phyloP scores from a whole-genome alignment of 495 filamentous ascomycete genomes.

The Xylaria scruposa region DNA sequence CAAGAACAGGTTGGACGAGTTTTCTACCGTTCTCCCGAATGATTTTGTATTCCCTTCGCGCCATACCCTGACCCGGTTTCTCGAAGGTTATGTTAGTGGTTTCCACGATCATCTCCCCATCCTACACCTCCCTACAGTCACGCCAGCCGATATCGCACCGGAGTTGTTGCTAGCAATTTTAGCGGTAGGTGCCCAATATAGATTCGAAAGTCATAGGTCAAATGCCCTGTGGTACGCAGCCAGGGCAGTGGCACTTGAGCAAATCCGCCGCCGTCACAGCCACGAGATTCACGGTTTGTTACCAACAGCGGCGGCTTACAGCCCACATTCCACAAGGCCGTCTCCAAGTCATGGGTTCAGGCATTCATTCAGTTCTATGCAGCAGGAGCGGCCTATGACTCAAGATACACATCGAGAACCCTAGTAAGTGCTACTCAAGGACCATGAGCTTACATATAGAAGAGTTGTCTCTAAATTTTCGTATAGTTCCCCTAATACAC shows the following conservation, averaged over 20 bases:
- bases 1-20: constrained; percentile 68
- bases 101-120: constrained; percentile 75
- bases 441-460: constrained; percentile 4
- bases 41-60: constrained; percentile 70
- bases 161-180: constrained; percentile 69
- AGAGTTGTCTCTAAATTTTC: constrained; percentile 31
- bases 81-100: constrained; percentile 71
- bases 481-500: constrained; percentile 54
- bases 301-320: constrained; percentile 57
- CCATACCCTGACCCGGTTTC: constrained; percentile 67
- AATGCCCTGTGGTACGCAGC: constrained; percentile 75
- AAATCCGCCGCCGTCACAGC: constrained; percentile 60
- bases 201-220: constrained; percentile 70
- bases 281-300: constrained; percentile 57
- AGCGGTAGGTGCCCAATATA: constrained; percentile 70
- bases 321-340: constrained; percentile 57
- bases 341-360: constrained; percentile 58
- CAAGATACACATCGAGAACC: constrained; percentile 60
- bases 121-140: constrained; percentile 69
- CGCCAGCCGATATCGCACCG: constrained; percentile 58
- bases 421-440: constrained; percentile 46
- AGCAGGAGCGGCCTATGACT: constrained; percentile 57
- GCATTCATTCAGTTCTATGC: constrained; percentile 59
- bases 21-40: constrained; percentile 68
- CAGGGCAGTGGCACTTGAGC: constrained; percentile 59